phyloP scores from a whole-genome alignment of 2,329 filamentous ascomycete species.

The Bipolaris zeicola region DNA sequence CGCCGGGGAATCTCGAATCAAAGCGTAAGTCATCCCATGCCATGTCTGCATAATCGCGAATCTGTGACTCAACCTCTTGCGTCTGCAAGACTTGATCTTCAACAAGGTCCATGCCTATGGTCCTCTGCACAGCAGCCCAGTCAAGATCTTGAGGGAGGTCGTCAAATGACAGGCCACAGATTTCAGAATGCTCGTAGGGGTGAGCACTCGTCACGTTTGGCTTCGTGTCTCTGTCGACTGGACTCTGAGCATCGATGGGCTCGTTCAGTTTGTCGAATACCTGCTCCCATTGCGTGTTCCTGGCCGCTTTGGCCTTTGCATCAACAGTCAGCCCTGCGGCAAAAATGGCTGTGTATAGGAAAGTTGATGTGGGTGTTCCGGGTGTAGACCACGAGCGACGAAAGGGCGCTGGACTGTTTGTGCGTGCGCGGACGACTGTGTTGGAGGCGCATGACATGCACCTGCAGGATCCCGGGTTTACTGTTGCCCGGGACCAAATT shows the following conservation, averaged over 20 bases:
- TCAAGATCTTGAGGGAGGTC: conserved; percentile 26
- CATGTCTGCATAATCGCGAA: conserved; percentile 20
- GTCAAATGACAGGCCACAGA: conserved; percentile 14
- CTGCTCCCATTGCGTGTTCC: conserved; percentile 65
- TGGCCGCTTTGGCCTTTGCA: conserved; percentile 60
- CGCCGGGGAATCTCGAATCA: conserved; percentile 37
- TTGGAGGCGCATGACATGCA: conserved; percentile 65
- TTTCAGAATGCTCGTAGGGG: background rate
- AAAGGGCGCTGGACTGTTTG: conserved; percentile 57
- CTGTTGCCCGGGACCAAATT: conserved; percentile 70
- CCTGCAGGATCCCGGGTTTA: conserved; percentile 65
- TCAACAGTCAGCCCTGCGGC: conserved; percentile 69
- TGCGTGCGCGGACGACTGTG: conserved; percentile 57
- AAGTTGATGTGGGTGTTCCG: conserved; percentile 64
- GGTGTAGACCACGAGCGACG: conserved; percentile 56
- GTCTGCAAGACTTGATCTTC: conserved; percentile 25
- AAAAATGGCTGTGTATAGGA: conserved; percentile 71
- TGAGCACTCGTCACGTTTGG: background rate
- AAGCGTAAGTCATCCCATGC: conserved; percentile 37
- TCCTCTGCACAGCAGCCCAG: conserved; percentile 26
- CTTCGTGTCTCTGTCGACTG: background rate
- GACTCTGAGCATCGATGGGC: background rate
- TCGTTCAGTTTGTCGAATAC: conserved; percentile 55
- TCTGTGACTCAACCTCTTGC: conserved; percentile 20
- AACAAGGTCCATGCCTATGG: conserved; percentile 34